phyloP scores from a whole-genome alignment of 805 yeast genomes.

The Candida jianshihensis region DNA sequence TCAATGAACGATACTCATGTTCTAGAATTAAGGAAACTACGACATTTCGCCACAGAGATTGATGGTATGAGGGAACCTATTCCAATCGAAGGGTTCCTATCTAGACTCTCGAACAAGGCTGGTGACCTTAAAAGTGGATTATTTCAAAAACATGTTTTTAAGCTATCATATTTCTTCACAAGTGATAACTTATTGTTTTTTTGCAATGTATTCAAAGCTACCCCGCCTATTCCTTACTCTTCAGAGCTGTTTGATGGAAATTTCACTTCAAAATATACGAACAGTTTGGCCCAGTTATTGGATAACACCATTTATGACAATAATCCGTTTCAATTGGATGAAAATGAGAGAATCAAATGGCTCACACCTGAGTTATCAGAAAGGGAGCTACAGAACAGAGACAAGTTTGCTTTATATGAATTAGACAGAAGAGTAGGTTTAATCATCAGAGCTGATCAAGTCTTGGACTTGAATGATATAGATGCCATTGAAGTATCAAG shows the following conservation, averaged over 20 bases:
- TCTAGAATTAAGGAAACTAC: constrained; percentile 53
- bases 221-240: constrained; percentile 51
- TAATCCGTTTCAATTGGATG: constrained; percentile 49
- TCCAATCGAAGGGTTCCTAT: constrained; percentile 78
- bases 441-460: constrained; percentile 49
- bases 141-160: constrained; percentile 37
- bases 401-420: constrained; percentile 55
- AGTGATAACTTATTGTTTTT: constrained; percentile 55
- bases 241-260: constrained; percentile 5
- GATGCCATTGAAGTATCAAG: constrained; percentile 31
- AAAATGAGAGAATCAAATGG: constrained; percentile 56
- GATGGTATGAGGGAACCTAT: constrained; percentile 45
- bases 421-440: constrained; percentile 53
- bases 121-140: constrained; percentile 32
- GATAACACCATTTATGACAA: constrained; percentile 42
- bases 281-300: no score
- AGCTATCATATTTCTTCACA: constrained; percentile 57
- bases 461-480: constrained; percentile 53
- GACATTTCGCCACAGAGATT: constrained; percentile 31
- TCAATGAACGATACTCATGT: constrained; percentile 38
- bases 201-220: constrained; percentile 44
- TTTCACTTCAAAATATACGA: no score
- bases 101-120: constrained; percentile 43
- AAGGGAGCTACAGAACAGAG: constrained; percentile 41
- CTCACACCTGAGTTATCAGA: constrained; percentile 30